Evolutionary conservation across 108 stramenopile genomes (phyloP), one percentile per base, ranked within the genome.

Genomic region (Craspedostauros australis): DNA sequence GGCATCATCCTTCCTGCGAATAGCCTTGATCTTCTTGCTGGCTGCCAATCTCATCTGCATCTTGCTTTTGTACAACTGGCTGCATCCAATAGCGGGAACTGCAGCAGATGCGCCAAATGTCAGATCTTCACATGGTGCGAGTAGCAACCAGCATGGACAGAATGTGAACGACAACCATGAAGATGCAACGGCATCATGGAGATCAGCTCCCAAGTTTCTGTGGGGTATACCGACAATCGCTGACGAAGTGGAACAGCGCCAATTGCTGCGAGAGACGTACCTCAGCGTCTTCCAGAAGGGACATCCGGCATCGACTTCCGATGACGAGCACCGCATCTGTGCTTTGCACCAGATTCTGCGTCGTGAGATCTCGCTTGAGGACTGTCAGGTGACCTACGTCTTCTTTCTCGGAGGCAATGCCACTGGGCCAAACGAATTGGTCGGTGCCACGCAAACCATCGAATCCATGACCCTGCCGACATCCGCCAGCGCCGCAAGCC

Each of bases 361-460:
- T 0, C 23, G 50, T 0, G 0, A 39, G 0, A 18, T 2, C 14
- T 11, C 25, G 1, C 44, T 18, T 14, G 15, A 32, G 8, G 36
- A 53, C 9, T 73, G 72, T 46, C 54, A 66, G 34, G 21, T 73
- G 25, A 32, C 54, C 6, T 73, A 73, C 8, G 47, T 54, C 31
- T 73, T 73, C 33, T 44, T 73, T 15, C 15, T 60, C 9, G 72
- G 65, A 8, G 56, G 40, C n/a, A 62, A 66, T 32, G 5, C 20
- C 21, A 24, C 7, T 0, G 54, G 16, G 29, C 57, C 57, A 0
- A 52, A 54, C 4, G 49, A 45, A 1, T 43, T 41, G 20, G 18
- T 47, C 11, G 23, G 43, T 32, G 7, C 7, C 43, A 15, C 7
- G 6, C 14, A 31, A 49, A 24, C 48, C 9, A 6, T 49, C 15